A percentile compares a stretch with the other conserved stretches of the same genome.
These are phyloP conservation scores for Talaromyces sp. DNA, from an alignment of 2,329 filamentous ascomycete species.

Conservation along the genomic window DNA sequence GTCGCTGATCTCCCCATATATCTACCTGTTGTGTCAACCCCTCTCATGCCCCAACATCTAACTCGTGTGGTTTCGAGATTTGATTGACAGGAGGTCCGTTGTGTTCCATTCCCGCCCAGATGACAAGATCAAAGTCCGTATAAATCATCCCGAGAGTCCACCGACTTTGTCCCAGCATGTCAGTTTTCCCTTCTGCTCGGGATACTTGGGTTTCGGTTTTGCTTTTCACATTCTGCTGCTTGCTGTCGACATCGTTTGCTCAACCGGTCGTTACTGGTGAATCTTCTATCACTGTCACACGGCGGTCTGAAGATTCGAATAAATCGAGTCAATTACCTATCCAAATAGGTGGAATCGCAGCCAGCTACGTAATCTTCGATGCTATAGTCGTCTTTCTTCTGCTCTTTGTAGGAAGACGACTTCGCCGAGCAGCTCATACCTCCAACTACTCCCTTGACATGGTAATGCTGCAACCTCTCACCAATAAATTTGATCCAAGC, in stretches of 20 bases:
- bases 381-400: conserved; percentile 69
- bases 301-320: conserved; percentile 27
- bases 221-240: not conserved
- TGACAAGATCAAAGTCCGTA: conserved; percentile 6
- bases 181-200: not conserved
- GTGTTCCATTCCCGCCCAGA: conserved; percentile 4
- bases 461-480: conserved; percentile 54
- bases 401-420: conserved; percentile 60
- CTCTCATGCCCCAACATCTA: conserved; percentile 3
- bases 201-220: conserved; percentile 6
- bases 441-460: conserved; percentile 54
- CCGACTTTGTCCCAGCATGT: conserved; percentile 14
- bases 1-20: conserved; percentile 10
- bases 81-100: conserved; percentile 3
- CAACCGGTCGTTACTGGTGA: not conserved
- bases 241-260: not conserved
- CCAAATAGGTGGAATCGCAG: conserved; percentile 80
- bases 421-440: conserved; percentile 52
- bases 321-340: conserved; percentile 65
- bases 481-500: conserved; percentile 34
- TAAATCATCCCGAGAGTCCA: conserved; percentile 9
- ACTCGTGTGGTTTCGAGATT: conserved; percentile 10
- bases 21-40: conserved; percentile 4
- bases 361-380: conserved; percentile 76
- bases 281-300: not conserved